Evolutionary conservation across 2,329 filamentous ascomycete species (phyloP).

Genomic region (Hymenoscyphus occultus): DNA sequence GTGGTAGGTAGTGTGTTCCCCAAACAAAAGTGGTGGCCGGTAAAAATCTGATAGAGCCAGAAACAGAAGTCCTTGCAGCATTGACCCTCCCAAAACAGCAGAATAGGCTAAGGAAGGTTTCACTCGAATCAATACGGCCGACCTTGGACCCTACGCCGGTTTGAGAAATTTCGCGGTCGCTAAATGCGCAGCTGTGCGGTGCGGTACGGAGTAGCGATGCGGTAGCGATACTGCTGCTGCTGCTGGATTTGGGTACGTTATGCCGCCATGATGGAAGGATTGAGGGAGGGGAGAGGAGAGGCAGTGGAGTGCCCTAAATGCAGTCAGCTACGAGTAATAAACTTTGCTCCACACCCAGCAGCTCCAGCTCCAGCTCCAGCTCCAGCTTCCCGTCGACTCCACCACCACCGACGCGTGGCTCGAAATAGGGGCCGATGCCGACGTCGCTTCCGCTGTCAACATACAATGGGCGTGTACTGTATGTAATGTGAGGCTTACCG

Average conservation of each 20-base stretch:
- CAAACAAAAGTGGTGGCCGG: neutral
- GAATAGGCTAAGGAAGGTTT: slow-evolving; percentile 24
- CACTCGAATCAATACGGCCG: slow-evolving; percentile 22
- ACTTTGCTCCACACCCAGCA: neutral
- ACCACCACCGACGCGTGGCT: neutral
- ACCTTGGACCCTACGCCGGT: slow-evolving; percentile 20
- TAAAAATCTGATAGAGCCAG: neutral
- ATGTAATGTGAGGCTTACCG: neutral
- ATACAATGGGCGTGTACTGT: neutral
- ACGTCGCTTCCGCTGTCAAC: neutral
- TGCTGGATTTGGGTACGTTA: too few species aligned
- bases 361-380: too few species aligned
- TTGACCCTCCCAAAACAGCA: slow-evolving; percentile 28
- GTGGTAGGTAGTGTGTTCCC: too few species aligned
- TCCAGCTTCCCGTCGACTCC: neutral
- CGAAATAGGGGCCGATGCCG: neutral
- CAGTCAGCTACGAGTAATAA: neutral
- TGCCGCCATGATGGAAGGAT: neutral
- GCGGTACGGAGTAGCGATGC: too few species aligned
- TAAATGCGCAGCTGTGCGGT: too few species aligned
- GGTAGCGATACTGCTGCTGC: too few species aligned
- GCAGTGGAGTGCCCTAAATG: neutral
- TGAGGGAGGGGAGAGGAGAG: neutral
- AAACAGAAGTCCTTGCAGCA: slow-evolving; percentile 18
- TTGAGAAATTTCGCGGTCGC: slow-evolving; percentile 15